Evolutionary conservation across 2,329 filamentous ascomycete species (phyloP).

Genomic region (Massarina eburnea): DNA sequence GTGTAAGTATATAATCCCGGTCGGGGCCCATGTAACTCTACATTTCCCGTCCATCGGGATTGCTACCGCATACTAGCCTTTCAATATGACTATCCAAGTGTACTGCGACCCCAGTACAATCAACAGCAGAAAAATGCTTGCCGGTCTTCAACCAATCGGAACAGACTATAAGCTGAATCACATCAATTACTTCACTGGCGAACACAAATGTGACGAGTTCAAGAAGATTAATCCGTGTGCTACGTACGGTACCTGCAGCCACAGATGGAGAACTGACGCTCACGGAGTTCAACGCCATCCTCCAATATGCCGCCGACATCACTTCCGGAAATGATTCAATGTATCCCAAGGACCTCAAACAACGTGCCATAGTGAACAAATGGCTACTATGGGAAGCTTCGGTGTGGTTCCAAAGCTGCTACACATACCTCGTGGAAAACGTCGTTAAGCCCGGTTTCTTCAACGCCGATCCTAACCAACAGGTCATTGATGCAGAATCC

Average conservation of each 20-base stretch:
- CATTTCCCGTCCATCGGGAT: no score
- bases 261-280: conserved; percentile 43
- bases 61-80: no score
- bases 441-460: conserved; percentile 44
- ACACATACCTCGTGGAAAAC: conserved; percentile 45
- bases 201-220: conserved; percentile 42
- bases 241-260: conserved; percentile 46
- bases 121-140: conserved; percentile 47
- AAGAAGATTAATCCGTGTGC: conserved; percentile 42
- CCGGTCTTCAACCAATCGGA: conserved; percentile 42
- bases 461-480: conserved; percentile 38
- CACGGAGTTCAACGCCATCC: conserved; percentile 48
- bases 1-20: no score
- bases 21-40: no score
- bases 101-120: conserved; percentile 43
- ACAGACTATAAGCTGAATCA: conserved; percentile 40
- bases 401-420: conserved; percentile 46
- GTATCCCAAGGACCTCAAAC: conserved; percentile 45
- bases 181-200: conserved; percentile 45
- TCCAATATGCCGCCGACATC: conserved; percentile 45
- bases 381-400: conserved; percentile 49
- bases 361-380: conserved; percentile 43
- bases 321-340: conserved; percentile 23
- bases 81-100: conserved; percentile 4
- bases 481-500: conserved; percentile 37